Evolutionary conservation across 768 basidiomycete species (phyloP), one percentile per base, ranked within the genome.

Genomic region (Tulasnella sp.): DNA sequence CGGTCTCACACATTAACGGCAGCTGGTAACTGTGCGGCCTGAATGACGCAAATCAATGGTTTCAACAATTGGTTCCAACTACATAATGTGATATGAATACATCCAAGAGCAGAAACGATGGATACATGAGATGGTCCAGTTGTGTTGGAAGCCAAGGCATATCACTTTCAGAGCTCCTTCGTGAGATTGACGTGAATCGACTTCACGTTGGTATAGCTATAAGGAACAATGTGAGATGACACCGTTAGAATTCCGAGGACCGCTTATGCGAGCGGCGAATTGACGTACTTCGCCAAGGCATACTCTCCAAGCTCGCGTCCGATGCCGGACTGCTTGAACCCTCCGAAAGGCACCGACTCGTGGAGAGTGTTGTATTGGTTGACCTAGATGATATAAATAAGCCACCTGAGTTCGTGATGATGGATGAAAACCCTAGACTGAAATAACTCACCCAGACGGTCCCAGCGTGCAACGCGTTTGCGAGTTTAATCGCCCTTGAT

Each of bases 251-350:
- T 10, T 17, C 50, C 25, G 8, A 53, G 61, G 65, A 42, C 49
- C n/a, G n/a, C n/a, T n/a, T 46, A 56, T 49, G 5, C 34, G 22
- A 21, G n/a, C n/a, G n/a, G n/a, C n/a, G n/a, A n/a, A n/a, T n/a
- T 51, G 1, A 71, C 77, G 49, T 66, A 82, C 80, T 79, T 78
- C 41, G 75, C 70, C 41, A 84, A 67, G 12, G 85, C 89, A 69
- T 90, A 86, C 62, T 87, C 82, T 29, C 88, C 89, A 42, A 84
- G 69, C 69, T 91, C 89, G 29, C 86, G 78, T 19, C 89, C 89
- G 21, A 89, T 82, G 60, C 87, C 88, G 38, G 80, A 82, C 66
- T 85, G 38, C 75, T 90, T 92, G 77, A 76, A 91, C 8, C 90
- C 90, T 62, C 90, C 90, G 67, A 92, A 92, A 0, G 90, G 87